Conservation (phyloP, 208 protist species). For the Borovskyia barvae region DNA sequence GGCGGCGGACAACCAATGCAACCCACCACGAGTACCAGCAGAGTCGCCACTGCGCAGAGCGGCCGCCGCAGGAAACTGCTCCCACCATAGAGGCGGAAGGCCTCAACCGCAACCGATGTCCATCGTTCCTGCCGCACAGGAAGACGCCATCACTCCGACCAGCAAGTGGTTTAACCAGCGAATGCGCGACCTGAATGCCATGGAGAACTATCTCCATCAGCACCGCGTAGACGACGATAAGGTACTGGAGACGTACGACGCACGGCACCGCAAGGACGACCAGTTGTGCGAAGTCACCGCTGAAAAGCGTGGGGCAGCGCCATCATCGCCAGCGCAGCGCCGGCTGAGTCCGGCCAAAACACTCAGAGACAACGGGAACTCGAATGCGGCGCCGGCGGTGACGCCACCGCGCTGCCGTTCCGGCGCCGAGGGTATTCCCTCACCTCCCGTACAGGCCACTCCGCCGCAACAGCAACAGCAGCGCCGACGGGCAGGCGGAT, state of each 20-base stretch:
- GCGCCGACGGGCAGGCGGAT: not conserved
- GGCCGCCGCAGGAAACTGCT: constrained; percentile 3
- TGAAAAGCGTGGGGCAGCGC: not conserved
- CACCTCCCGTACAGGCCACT: not conserved
- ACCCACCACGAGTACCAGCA: not conserved
- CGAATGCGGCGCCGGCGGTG: constrained; percentile 2
- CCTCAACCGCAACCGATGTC: not conserved
- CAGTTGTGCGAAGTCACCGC: constrained; percentile 4
- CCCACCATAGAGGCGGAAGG: not conserved
- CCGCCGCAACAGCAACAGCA: constrained; percentile 8
- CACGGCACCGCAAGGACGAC: constrained; percentile 18
- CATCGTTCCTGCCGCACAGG: not conserved
- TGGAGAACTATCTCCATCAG: constrained; percentile 75
- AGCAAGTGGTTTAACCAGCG: constrained; percentile 28
- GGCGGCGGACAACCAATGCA: constrained; percentile 6
- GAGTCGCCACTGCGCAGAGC: constrained; percentile 16
- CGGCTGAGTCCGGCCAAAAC: constrained; percentile 8
- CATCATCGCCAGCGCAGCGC: constrained; percentile 12
- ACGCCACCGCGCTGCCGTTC: constrained; percentile 8
- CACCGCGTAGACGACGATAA: constrained; percentile 65
- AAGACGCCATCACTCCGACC: constrained; percentile 1
- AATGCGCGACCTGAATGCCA: constrained; percentile 50
- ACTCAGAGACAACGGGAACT: no score
- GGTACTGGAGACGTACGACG: constrained; percentile 49
- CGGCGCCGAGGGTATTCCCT: not conserved